Conservation (phyloP, 306 rosid species). For the Castanospermum australe region DNA sequence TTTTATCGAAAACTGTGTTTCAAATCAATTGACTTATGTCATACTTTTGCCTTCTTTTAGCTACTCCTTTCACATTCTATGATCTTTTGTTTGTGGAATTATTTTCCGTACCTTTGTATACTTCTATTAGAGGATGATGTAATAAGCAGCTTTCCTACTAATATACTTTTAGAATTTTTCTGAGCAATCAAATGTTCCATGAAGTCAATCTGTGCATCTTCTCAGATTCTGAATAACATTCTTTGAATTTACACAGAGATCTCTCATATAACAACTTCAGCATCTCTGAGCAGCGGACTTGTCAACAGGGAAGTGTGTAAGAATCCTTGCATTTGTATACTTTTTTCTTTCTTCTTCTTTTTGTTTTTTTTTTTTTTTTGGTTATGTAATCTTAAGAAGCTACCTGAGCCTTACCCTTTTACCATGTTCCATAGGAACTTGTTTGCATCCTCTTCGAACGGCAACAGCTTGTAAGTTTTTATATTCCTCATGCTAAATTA, state of each 20-base stretch:
- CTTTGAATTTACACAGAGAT: slow-evolving; percentile 35
- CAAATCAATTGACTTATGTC: background rate
- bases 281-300: background rate
- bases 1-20: too few species aligned
- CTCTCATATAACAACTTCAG: slow-evolving; percentile 50
- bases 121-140: too few species aligned
- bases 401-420: background rate
- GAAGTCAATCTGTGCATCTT: background rate
- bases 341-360: background rate
- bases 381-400: background rate
- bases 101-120: too few species aligned
- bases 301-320: slow-evolving; percentile 35
- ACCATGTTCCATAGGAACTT: slow-evolving; percentile 40
- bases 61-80: background rate
- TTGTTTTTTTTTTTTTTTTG: background rate
- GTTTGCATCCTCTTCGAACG: slow-evolving; percentile 43
- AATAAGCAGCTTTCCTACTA: background rate
- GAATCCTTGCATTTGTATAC: background rate
- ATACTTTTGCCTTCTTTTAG: background rate
- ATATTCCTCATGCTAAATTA: background rate
- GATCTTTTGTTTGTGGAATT: background rate
- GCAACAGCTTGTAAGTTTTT: slow-evolving; percentile 45
- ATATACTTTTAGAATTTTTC: background rate
- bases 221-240: background rate
- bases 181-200: background rate